Conservation (phyloP, 176 grass and related monocot species). For the Themeda triandra region DNA sequence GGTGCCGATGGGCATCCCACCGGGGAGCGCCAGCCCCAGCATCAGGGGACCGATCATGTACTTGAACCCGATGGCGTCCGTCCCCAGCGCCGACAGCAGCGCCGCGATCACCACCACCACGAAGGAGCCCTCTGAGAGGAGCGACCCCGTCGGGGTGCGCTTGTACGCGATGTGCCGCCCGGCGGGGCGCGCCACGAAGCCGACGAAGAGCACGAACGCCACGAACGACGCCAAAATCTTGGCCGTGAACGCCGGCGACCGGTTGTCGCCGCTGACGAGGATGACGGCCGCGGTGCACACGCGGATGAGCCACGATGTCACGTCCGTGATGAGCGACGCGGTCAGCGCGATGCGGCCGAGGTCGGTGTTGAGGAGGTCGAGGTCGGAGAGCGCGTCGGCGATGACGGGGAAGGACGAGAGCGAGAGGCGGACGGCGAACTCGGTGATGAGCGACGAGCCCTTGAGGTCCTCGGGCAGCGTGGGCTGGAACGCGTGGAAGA, state of each 20-base stretch:
- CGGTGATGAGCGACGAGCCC: conserved; percentile 22
- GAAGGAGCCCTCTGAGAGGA: too few relatives aligned
- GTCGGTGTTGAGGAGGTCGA: conserved; percentile 83
- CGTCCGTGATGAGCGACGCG: conserved; percentile 66
- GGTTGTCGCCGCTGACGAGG: not conserved
- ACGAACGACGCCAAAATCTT: conserved; percentile 39
- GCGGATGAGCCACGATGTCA: conserved; percentile 51
- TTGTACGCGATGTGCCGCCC: too few relatives aligned
- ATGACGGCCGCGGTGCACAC: not conserved
- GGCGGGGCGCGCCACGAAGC: too few relatives aligned
- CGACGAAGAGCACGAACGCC: too few relatives aligned
- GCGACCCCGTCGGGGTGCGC: too few relatives aligned
- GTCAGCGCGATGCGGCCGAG: conserved; percentile 77
- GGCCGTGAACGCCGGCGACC: not conserved
- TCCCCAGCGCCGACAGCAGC: too few relatives aligned
- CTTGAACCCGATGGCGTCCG: conserved; percentile 47
- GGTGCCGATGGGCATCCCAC: too few relatives aligned
- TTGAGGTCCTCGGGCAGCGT: conserved; percentile 45
- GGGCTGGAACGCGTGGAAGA: conserved; percentile 27
- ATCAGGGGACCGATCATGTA: conserved; percentile 68
- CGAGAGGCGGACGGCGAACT: too few relatives aligned
- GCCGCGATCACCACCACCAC: too few relatives aligned
- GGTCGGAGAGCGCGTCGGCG: too few relatives aligned
- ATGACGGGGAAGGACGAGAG: too few relatives aligned
- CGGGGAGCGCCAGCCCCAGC: too few relatives aligned